These are phyloP conservation scores for Hortiboletus campestris DNA, from an alignment of 768 basidiomycete species.

Conservation along the genomic window DNA sequence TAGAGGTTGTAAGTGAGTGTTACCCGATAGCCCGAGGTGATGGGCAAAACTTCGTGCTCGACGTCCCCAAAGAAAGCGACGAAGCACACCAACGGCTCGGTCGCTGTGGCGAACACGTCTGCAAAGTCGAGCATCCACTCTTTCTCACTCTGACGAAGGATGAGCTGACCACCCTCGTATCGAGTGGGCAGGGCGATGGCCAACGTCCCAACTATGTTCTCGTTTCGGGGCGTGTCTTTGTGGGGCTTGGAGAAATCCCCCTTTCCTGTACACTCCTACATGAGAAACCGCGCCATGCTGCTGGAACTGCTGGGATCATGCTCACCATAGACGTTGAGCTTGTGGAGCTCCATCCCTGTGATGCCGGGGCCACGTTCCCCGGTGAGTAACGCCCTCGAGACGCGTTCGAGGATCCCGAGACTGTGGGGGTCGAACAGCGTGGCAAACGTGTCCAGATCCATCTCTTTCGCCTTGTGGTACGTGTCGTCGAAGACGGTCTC, in stretches of 20 bases:
- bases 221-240: slow-evolving; percentile 37
- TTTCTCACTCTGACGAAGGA: not conserved
- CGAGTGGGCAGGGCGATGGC: slow-evolving; percentile 47
- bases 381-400: not conserved
- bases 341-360: slow-evolving; percentile 36
- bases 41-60: slow-evolving; percentile 43
- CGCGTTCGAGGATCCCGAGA: not conserved
- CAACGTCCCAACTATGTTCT: slow-evolving; percentile 50
- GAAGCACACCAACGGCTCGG: slow-evolving; percentile 27
- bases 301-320: not conserved
- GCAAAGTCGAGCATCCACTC: slow-evolving; percentile 1
- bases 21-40: slow-evolving; percentile 41
- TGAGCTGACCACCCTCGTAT: slow-evolving; percentile 4
- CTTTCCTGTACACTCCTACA: not conserved
- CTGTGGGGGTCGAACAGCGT: not conserved
- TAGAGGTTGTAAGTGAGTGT: slow-evolving; percentile 43
- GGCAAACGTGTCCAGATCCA: slow-evolving; percentile 37
- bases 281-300: not conserved
- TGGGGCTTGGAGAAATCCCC: slow-evolving; percentile 3
- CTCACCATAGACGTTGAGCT: slow-evolving; percentile 47
- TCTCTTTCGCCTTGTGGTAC: slow-evolving; percentile 44
- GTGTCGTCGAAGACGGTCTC: not conserved
- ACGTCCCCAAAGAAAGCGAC: slow-evolving; percentile 42
- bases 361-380: not conserved
- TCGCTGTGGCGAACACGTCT: not conserved